Percentiles rank a stretch among this genome's conserved stretches.
These are phyloP conservation scores for Syzygium malaccense DNA, from an alignment of 441 rosid genomes.

Conservation along the genomic window DNA sequence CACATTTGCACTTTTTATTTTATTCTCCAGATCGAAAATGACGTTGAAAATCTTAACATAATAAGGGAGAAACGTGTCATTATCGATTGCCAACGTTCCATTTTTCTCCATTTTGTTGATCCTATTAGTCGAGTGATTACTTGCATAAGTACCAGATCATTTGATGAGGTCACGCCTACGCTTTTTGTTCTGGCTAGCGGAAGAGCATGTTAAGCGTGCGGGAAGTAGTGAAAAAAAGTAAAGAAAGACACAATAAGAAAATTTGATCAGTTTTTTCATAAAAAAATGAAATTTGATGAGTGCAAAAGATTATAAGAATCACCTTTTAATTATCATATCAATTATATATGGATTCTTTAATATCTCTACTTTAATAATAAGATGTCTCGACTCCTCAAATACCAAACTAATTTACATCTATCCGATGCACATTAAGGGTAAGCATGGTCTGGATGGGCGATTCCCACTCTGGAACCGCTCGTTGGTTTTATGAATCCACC, in stretches of 20 bases:
- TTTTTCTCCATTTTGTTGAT: not conserved
- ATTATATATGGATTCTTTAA: not conserved
- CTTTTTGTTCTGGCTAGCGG: accelerated
- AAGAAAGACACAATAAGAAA: not conserved
- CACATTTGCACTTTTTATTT: not conserved
- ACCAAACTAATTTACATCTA: not conserved
- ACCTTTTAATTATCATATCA: not conserved
- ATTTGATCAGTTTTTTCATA: not conserved
- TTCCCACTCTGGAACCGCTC: too few relatives aligned
- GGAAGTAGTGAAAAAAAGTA: not conserved
- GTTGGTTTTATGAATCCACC: too few relatives aligned
- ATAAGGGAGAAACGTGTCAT: not conserved
- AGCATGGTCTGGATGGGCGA: too few relatives aligned
- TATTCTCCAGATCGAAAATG: not conserved
- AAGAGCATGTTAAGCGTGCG: not conserved
- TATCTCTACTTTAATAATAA: not conserved
- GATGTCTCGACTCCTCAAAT: accelerated
- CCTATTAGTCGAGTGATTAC: not conserved
- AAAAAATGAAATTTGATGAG: not conserved
- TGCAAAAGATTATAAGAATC: not conserved
- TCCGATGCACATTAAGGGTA: accelerated
- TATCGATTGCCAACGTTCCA: accelerated
- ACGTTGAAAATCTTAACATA: not conserved
- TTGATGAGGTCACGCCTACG: not conserved
- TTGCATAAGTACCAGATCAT: not conserved